Conservation (phyloP, 2,329 filamentous ascomycete species). For the Blastomyces emzantsi region DNA sequence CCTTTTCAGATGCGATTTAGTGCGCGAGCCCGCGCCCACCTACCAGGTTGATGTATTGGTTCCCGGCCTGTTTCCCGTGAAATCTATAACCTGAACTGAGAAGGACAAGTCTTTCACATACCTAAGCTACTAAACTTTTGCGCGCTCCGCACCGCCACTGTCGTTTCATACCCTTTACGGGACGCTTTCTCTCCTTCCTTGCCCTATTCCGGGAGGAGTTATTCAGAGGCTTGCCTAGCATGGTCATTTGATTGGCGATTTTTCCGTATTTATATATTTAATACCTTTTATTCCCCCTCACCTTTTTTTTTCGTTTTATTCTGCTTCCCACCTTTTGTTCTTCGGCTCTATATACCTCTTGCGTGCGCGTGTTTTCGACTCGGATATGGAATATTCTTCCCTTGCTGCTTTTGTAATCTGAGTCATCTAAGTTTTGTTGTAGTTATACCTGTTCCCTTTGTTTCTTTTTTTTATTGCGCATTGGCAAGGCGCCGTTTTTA, state of each 20-base stretch:
- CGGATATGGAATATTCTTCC: neutral
- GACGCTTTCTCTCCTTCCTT: neutral
- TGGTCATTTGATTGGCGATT: neutral
- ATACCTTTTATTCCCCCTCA: neutral
- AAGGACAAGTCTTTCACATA: neutral
- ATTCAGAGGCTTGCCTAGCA: neutral
- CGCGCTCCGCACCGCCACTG: neutral
- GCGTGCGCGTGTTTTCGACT: neutral
- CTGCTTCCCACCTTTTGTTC: neutral
- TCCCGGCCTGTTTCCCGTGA: neutral
- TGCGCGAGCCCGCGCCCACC: neutral
- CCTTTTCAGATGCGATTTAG: neutral
- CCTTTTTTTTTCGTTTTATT: neutral
- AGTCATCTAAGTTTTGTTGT: neutral
- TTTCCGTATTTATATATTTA: neutral
- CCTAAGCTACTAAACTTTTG: neutral
- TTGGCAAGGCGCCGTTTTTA: neutral
- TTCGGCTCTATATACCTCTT: neutral
- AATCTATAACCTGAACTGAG: neutral
- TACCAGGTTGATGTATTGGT: neutral
- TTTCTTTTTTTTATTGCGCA: neutral
- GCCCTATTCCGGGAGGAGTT: neutral
- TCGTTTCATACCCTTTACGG: neutral
- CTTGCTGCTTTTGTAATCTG: too few relatives aligned
- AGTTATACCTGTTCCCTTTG: neutral